These are phyloP conservation scores for Scutellaria barbata DNA, from an alignment of 257 asterid genomes.

Conservation along the genomic window DNA sequence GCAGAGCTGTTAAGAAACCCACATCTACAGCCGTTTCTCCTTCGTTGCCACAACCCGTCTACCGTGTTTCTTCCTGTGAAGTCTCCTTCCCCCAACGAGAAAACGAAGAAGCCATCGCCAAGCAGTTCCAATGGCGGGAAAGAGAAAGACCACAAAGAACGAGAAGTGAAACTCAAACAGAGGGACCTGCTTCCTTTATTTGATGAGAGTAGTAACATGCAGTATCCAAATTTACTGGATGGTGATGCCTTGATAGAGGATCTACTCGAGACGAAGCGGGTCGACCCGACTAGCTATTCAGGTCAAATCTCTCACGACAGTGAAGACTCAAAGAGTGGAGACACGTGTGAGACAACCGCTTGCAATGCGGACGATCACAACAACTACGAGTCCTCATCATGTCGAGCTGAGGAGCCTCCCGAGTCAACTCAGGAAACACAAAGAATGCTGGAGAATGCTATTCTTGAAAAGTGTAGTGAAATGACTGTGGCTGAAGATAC, in stretches of 20 bases:
- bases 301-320: conserved; percentile 62
- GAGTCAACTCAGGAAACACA: conserved; percentile 35
- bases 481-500: conserved; percentile 30
- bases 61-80: conserved; percentile 88
- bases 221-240: conserved; percentile 48
- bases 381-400: conserved; percentile 47
- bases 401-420: conserved; percentile 32
- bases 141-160: conserved; percentile 46
- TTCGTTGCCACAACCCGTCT: conserved; percentile 73
- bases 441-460: conserved; percentile 31
- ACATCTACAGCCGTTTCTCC: conserved; percentile 87
- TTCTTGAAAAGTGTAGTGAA: conserved; percentile 32
- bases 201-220: conserved; percentile 51
- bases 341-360: conserved; percentile 55
- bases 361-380: conserved; percentile 52
- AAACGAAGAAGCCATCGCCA: conserved; percentile 56
- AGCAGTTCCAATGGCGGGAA: conserved; percentile 52
- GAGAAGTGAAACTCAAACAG: conserved; percentile 52
- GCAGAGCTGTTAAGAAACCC: conserved; percentile 89
- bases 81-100: conserved; percentile 84
- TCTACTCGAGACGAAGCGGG: conserved; percentile 73
- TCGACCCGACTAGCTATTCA: conserved; percentile 80
- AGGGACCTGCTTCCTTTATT: conserved; percentile 62
- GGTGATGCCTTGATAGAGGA: conserved; percentile 49
- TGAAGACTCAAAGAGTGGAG: conserved; percentile 73